Evolutionary conservation across 768 basidiomycete species (phyloP).

Genomic region (Trametes maxima): DNA sequence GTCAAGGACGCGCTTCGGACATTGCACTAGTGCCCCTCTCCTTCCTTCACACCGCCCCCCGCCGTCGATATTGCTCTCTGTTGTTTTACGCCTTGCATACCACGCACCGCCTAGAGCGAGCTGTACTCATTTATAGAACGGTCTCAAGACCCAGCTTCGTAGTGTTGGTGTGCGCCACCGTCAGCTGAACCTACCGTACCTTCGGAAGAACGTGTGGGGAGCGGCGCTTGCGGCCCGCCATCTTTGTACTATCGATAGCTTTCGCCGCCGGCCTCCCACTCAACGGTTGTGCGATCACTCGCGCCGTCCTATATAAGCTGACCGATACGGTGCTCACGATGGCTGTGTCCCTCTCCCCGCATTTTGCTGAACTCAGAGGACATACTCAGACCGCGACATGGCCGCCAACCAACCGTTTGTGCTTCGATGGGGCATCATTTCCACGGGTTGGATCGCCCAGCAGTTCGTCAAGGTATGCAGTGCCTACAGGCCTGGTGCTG

Average conservation of each 20-base stretch:
- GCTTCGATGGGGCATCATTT: constrained; percentile 86
- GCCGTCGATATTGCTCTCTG: not conserved
- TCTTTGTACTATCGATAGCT: constrained; percentile 5
- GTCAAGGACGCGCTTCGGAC: constrained; percentile 60
- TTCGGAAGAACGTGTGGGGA: not conserved
- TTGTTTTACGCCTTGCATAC: not conserved
- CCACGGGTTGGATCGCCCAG: constrained; percentile 73
- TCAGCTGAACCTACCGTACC: constrained; percentile 3
- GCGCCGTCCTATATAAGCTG: constrained; percentile 5
- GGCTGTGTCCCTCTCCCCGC: not conserved
- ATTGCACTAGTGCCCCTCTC: constrained; percentile 29
- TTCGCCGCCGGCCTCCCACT: constrained; percentile 2
- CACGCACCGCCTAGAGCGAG: not conserved
- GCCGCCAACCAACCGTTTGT: constrained; percentile 38
- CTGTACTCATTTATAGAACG: not conserved
- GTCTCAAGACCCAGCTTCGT: not conserved
- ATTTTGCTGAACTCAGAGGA: not conserved
- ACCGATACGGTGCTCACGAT: not conserved
- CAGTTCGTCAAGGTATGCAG: constrained; percentile 63
- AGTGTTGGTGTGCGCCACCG: not conserved
- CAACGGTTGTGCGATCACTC: constrained; percentile 11
- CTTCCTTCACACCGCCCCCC: not conserved
- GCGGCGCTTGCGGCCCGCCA: constrained; percentile 3
- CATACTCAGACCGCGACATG: constrained; percentile 13
- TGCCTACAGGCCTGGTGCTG: too few species aligned